A percentile compares a stretch with the other conserved stretches of the same genome.
Conservation (phyloP, 352 stramenopile species). For the Phytopythium boreale region DNA sequence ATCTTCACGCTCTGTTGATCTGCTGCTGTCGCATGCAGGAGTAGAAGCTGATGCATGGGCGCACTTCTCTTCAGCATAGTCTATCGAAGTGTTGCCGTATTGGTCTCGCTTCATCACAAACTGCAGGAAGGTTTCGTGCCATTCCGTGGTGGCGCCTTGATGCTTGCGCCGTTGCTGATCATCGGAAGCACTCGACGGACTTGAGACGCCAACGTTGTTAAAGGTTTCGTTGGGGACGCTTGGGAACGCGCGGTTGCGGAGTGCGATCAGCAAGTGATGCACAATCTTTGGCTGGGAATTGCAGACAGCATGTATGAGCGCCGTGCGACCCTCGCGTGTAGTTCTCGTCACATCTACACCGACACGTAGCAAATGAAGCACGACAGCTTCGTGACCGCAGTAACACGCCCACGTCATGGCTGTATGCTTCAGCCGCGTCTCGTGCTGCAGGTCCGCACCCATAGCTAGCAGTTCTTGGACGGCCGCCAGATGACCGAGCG, state of each 20-base stretch:
- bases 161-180: constrained; percentile 1
- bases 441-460: constrained; percentile 38
- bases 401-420: constrained; percentile 75
- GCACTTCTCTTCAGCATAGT: constrained; percentile 21
- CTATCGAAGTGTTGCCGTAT: constrained; percentile 27
- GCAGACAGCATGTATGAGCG: constrained; percentile 58
- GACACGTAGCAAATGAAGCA: constrained; percentile 45
- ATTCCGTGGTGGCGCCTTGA: constrained; percentile 27
- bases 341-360: constrained; percentile 29
- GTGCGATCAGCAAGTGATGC: constrained; percentile 45
- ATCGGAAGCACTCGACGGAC: neutral
- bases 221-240: constrained; percentile 23
- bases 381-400: constrained; percentile 63
- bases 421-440: constrained; percentile 61
- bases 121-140: constrained; percentile 55
- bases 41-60: neutral
- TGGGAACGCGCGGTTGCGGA: constrained; percentile 35
- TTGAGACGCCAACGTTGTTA: constrained; percentile 5
- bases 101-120: constrained; percentile 31
- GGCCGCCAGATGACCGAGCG: constrained; percentile 35
- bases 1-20: neutral
- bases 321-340: constrained; percentile 61
- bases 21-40: neutral
- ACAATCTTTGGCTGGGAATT: constrained; percentile 58
- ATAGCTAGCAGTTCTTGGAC: constrained; percentile 42